Conservation (phyloP, 2,329 filamentous ascomycete genomes). For the Sphaerulina populicola region DNA sequence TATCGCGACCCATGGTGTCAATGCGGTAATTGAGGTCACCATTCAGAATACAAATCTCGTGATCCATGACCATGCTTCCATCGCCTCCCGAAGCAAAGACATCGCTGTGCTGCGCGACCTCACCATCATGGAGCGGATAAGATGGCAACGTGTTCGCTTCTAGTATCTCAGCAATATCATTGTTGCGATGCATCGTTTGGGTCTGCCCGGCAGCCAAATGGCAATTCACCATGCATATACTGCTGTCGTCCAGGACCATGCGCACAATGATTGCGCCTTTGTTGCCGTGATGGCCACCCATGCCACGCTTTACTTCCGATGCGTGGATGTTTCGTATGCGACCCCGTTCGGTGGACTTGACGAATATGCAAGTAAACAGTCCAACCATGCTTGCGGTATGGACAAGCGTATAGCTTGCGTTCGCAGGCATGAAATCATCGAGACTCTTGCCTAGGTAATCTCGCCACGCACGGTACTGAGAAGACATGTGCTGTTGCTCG, state of each 20-base stretch:
- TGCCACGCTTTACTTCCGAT: conserved; percentile 85
- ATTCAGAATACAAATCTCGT: conserved; percentile 94
- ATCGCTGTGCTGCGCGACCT: conserved; percentile 55
- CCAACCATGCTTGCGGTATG: conserved; percentile 88
- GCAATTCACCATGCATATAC: conserved; percentile 93
- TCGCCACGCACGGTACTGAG: conserved; percentile 93
- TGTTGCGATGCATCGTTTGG: conserved; percentile 82
- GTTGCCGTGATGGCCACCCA: conserved; percentile 92
- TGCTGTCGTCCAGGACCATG: conserved; percentile 90
- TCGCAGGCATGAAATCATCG: conserved; percentile 70
- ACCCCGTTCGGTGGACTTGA: conserved; percentile 68
- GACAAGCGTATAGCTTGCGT: conserved; percentile 73
- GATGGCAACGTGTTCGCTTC: conserved; percentile 67
- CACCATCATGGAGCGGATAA: conserved; percentile 42
- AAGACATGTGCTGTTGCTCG: conserved; percentile 84
- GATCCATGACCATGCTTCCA: conserved; percentile 87
- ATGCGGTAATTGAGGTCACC: conserved; percentile 98
- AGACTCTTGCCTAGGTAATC: conserved; percentile 77
- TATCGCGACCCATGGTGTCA: conserved; percentile 90
- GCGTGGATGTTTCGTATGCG: conserved; percentile 69
- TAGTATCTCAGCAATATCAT: conserved; percentile 82
- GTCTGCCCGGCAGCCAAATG: conserved; percentile 91
- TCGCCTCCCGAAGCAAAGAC: conserved; percentile 87
- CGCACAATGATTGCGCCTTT: conserved; percentile 88
- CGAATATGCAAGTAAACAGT: conserved; percentile 91